phyloP scores from a whole-genome alignment of 2,329 filamentous ascomycete genomes.

The Paecilomyces fulvus region DNA sequence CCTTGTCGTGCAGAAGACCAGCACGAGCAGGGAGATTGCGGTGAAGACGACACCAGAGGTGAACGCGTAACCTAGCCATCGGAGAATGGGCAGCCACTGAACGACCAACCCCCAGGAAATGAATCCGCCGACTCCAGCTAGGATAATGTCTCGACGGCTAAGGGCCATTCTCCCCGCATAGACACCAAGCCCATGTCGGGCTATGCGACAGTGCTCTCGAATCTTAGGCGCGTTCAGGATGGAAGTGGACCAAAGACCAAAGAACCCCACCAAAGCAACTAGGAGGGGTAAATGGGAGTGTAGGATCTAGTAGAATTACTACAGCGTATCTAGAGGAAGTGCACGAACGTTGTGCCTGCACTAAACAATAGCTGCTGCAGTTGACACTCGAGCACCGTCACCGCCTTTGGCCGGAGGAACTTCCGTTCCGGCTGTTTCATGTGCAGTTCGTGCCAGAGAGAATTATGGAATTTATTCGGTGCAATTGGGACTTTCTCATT shows the following conservation, averaged over 20 bases:
- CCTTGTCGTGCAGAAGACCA: conserved; percentile 51
- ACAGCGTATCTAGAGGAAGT: neutral
- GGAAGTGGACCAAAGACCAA: neutral
- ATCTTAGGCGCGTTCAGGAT: neutral
- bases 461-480: neutral
- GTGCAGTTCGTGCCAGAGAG: neutral
- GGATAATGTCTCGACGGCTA: conserved; percentile 34
- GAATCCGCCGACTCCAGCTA: conserved; percentile 42
- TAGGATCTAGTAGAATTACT: neutral
- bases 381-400: neutral
- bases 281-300: neutral
- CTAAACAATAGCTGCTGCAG: neutral
- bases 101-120: conserved; percentile 82
- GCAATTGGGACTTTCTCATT: neutral
- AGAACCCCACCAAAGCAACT: neutral
- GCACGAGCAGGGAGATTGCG: conserved; percentile 46
- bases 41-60: conserved; percentile 55
- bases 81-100: conserved; percentile 72
- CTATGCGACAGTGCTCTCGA: conserved; percentile 8
- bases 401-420: neutral
- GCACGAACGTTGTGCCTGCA: neutral
- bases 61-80: conserved; percentile 81
- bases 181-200: conserved; percentile 38
- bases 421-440: neutral
- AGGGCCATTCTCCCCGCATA: conserved; percentile 38